phyloP scores from a whole-genome alignment of 2,329 filamentous ascomycete genomes.

The Penicillium frequentans region DNA sequence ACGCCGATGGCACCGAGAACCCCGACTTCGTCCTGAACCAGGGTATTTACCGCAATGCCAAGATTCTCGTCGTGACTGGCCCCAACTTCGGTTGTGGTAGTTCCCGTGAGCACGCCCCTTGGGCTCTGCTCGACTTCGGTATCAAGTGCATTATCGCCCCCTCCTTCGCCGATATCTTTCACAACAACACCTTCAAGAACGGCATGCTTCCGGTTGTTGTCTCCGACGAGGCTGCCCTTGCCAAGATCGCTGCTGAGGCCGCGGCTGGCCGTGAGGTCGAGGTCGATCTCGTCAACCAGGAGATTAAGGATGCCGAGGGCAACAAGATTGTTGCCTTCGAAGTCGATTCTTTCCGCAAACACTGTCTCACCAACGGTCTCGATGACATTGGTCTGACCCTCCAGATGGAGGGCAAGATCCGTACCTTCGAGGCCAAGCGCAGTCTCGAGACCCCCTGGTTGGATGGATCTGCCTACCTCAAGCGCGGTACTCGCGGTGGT shows the following conservation, averaged over 20 bases:
- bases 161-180: slow-evolving; percentile 90
- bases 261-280: slow-evolving; percentile 79
- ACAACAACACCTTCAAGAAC: slow-evolving; percentile 99
- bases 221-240: slow-evolving; percentile 63
- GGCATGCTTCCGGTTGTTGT: slow-evolving; percentile 91
- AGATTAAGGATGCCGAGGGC: slow-evolving; percentile 74
- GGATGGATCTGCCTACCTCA: slow-evolving; percentile 80
- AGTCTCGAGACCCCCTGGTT: slow-evolving; percentile 83
- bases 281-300: slow-evolving; percentile 82
- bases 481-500: slow-evolving; percentile 54
- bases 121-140: slow-evolving; percentile 94
- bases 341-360: slow-evolving; percentile 89
- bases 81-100: slow-evolving; percentile 94
- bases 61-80: slow-evolving; percentile 89
- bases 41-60: slow-evolving; percentile 77
- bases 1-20: slow-evolving; percentile 73
- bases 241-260: slow-evolving; percentile 74
- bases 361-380: slow-evolving; percentile 88
- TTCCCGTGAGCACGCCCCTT: slow-evolving; percentile 92
- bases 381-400: slow-evolving; percentile 96
- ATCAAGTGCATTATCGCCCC: slow-evolving; percentile 92
- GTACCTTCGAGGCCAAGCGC: slow-evolving; percentile 75
- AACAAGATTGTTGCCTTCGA: slow-evolving; percentile 76
- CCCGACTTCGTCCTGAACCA: slow-evolving; percentile 85
- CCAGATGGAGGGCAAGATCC: slow-evolving; percentile 87